phyloP scores from a whole-genome alignment of 768 basidiomycete species.

The Panaeolus papilionaceus region DNA sequence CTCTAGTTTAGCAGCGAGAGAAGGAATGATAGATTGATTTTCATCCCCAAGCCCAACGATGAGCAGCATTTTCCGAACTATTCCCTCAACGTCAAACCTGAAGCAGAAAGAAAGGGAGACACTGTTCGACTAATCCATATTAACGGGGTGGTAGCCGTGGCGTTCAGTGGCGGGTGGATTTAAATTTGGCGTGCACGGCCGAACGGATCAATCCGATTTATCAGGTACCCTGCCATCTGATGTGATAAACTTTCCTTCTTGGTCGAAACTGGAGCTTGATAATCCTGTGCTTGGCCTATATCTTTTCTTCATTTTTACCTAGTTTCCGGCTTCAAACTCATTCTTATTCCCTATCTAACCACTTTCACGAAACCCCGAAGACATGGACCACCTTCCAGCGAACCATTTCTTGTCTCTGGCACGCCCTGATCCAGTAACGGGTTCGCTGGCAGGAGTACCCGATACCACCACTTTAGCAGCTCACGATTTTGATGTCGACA shows the following conservation, averaged over 20 bases:
- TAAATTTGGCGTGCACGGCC: no score
- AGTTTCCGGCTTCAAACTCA: not conserved
- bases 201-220: not conserved
- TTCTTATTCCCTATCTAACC: not conserved
- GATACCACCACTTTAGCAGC: slow-evolving; percentile 19
- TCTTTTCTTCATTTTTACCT: not conserved
- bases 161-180: no score
- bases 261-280: not conserved
- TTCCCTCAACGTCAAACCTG: no score
- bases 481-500: slow-evolving; percentile 92
- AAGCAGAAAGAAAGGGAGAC: no score
- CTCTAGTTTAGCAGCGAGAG: no score
- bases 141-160: no score
- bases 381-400: slow-evolving; percentile 6
- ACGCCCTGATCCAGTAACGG: not conserved
- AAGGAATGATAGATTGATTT: no score
- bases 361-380: not conserved
- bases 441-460: not conserved
- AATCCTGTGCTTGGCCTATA: not conserved
- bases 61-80: no score
- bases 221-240: not conserved
- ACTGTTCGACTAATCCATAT: no score
- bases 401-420: not conserved
- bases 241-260: not conserved
- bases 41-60: no score